phyloP scores from a whole-genome alignment of 768 basidiomycete genomes.

The Psilocybe cyanescens region DNA sequence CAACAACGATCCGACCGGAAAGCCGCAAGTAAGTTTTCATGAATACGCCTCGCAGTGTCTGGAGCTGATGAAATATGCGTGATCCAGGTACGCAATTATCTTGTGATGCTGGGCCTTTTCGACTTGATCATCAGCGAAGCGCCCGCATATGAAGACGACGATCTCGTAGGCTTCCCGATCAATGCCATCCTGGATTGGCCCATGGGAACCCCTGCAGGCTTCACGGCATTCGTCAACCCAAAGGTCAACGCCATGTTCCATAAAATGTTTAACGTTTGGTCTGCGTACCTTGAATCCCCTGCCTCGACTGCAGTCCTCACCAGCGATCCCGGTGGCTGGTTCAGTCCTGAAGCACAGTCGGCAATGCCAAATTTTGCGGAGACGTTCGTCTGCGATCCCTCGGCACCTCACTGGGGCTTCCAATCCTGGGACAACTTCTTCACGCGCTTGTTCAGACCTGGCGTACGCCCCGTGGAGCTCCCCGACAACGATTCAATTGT shows the following conservation, averaged over 20 bases:
- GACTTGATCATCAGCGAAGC: slow-evolving; percentile 1
- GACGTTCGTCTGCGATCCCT: background rate
- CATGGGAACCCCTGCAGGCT: slow-evolving; percentile 1
- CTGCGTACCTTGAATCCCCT: background rate
- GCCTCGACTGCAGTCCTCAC: background rate
- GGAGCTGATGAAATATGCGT: background rate
- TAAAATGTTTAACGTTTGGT: slow-evolving; percentile 5
- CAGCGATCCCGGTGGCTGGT: background rate
- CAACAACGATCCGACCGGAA: slow-evolving; percentile 8
- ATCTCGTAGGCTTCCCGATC: slow-evolving; percentile 4
- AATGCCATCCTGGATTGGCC: slow-evolving; percentile 9
- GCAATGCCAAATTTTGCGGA: background rate
- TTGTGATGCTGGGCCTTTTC: background rate
- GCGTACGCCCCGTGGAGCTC: background rate
- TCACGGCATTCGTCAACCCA: background rate
- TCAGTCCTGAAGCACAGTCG: background rate
- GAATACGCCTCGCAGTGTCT: background rate
- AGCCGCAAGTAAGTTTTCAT: slow-evolving; percentile 4
- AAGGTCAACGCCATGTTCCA: slow-evolving; percentile 1
- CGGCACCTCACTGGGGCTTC: background rate
- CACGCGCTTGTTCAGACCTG: background rate
- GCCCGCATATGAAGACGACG: background rate
- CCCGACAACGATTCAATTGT: background rate
- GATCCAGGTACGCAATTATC: slow-evolving; percentile 5
- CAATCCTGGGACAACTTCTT: slow-evolving; percentile 7